Evolutionary conservation across 129 eudicot species (phyloP), one percentile per base, ranked within the genome.

Genomic region (Artemisia argyi): DNA sequence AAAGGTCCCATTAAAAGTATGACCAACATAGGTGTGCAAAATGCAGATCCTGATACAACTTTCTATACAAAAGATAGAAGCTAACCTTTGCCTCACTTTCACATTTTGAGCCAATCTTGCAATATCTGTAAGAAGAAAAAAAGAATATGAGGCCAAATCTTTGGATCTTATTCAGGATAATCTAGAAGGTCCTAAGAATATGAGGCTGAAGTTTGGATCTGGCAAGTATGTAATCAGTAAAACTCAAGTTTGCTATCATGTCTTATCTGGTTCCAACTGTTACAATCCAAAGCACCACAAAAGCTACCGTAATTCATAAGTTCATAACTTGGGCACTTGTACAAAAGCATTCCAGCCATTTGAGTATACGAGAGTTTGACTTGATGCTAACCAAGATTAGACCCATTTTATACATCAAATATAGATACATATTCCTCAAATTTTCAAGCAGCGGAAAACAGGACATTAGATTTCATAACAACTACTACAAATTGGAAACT

Each of bases 21-120:
- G n/a, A 58, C 66, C 42, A 42, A 48, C 52, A 44, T 57, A 16
- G 20, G 12, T 20, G 48, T 15, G 24, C 47, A 68, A n/a, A 50
- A 50, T 3, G 13, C 11, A 26, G 13, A 26, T 47, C 30, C 35
- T 28, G 18, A 73, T 32, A 74, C 20, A 35, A 26, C 65, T 18
- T 46, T 59, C 14, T 35, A 60, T 46, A 68, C 57, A 61, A 57
- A 42, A 84, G 60, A 76, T 8, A 18, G 52, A 72, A 49, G 48
- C 78, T 68, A 63, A 94, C 98, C 98, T 94, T 90, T 94, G 98
- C 80, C 98, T 84, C 76, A 94, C 96, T 90, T 94, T 94, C 69
- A 94, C 97, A 80, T 85, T 55, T 82, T 90, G 96, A 75, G 98
- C 98, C 91, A 94, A 82, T 80, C 77, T 82, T 16, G 86, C 90